Evolutionary conservation across 345 rosid species (phyloP).

Genomic region (Psidium friedrichsthalianum): DNA sequence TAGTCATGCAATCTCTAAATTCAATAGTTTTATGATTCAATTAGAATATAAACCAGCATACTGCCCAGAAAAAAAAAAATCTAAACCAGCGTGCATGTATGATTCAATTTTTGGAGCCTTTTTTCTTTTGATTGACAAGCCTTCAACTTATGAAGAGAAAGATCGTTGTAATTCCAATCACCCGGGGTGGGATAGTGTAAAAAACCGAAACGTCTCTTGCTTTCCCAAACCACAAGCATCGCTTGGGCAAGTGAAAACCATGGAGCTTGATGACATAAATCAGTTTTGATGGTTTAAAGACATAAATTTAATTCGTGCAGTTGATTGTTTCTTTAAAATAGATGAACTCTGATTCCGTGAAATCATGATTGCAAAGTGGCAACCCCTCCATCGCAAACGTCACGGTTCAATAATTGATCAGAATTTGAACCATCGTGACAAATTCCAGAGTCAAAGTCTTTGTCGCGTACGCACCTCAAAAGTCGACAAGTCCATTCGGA

Average conservation of each 20-base stretch:
- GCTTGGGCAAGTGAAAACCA: too few relatives aligned
- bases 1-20: not conserved
- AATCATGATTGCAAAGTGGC: not conserved
- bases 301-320: not conserved
- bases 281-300: too few relatives aligned
- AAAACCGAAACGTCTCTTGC: too few relatives aligned
- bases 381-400: not conserved
- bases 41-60: not conserved
- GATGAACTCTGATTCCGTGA: not conserved
- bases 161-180: too few relatives aligned
- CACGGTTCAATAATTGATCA: not conserved
- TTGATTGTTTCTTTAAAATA: not conserved
- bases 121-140: not conserved
- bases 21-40: not conserved
- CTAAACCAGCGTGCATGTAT: not conserved
- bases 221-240: too few relatives aligned
- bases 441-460: too few relatives aligned
- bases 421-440: too few relatives aligned
- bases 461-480: too few relatives aligned
- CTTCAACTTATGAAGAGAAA: not conserved
- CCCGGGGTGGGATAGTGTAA: too few relatives aligned
- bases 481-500: too few relatives aligned
- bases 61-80: not conserved
- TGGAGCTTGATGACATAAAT: too few relatives aligned
- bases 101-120: not conserved